Base-by-base conservation (phyloP, 1,139 yeast genomes). In the Pichia sp. region DNA sequence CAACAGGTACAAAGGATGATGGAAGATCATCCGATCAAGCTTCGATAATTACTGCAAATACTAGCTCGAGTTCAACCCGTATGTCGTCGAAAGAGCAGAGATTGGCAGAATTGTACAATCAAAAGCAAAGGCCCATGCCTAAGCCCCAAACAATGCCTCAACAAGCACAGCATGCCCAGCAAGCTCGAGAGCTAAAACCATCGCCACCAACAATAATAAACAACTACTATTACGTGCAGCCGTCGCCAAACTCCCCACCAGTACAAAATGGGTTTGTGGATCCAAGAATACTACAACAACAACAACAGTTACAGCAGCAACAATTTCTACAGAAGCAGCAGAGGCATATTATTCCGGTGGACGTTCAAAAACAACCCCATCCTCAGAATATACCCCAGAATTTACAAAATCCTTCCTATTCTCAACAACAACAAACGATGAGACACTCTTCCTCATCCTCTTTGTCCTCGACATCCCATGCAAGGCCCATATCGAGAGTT, bases 181-280 rank as follows among this genome's bases (percentile, higher is more conserved):
- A 14, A 7, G 7, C 27, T 11, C 18, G 18, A 8, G 18, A 25
- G 16, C 27, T 14, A 14, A 25, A 25, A 25, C 27, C 27, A 6
- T 14, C 14, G n/a, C 38, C 33, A 4, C 55, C 55, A 1, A 50
- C 55, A 6, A 47, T 52, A 18, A 52, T 52, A 22, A 52, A 52
- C 33, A 52, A 52, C 25, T 52, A 52, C 27, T 52, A 52, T 36
- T 51, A 52, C 30, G 50, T 49, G 19, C 46, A 41, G 14, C 12
- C 24, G 22, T 23, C 35, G 12, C 17, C 40, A 30, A 19, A 11
- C 3, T 4, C 20, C 13, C 15, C 32, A 10, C 7, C 19, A 14
- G 22, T 22, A 13, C 30, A 28, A 13, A 10, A 26, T 26, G 17
- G n/a, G n/a, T n/a, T n/a, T n/a, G n/a, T 28, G 23, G 15, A 13